These are phyloP conservation scores for Ramaria rubella DNA, from an alignment of 768 basidiomycete genomes.

Conservation along the genomic window DNA sequence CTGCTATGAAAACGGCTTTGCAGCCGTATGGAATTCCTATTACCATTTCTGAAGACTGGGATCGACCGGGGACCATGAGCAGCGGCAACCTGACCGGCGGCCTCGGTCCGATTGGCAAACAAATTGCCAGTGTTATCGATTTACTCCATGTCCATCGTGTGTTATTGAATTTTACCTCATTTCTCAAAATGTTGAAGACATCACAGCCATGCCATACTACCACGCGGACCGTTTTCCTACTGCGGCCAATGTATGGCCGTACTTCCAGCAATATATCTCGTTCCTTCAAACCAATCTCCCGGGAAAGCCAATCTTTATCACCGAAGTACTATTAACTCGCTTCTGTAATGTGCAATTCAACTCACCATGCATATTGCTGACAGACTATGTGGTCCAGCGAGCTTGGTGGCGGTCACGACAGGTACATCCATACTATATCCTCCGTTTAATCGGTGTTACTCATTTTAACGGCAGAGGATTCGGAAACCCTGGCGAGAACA, in stretches of 20 bases:
- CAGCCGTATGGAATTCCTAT: conserved; percentile 10
- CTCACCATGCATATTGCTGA: conserved; percentile 28
- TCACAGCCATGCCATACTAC: conserved; percentile 10
- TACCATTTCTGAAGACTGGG: conserved; percentile 17
- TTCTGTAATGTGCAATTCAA: neutral
- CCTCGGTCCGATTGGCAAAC: neutral
- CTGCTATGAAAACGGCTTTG: neutral
- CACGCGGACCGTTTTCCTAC: conserved; percentile 8
- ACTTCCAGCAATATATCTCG: conserved; percentile 7
- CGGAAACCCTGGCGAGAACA: conserved; percentile 9
- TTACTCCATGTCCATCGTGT: conserved; percentile 13
- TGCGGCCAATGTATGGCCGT: conserved; percentile 8
- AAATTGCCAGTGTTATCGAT: conserved; percentile 11
- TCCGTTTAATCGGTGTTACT: neutral
- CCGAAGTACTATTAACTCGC: neutral
- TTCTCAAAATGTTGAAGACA: neutral
- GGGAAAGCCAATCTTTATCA: conserved; percentile 3
- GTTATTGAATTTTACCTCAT: neutral
- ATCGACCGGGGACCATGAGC: conserved; percentile 7
- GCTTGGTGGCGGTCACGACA: conserved; percentile 27
- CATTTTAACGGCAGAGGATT: neutral
- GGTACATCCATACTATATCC: neutral
- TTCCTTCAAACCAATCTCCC: conserved; percentile 5
- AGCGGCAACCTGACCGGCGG: conserved; percentile 1
- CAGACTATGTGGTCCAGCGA: conserved; percentile 38